A percentile compares a stretch with the other conserved stretches of the same genome.
Evolutionary conservation across 345 rosid species (phyloP).

Genomic region (Populus euphratica): DNA sequence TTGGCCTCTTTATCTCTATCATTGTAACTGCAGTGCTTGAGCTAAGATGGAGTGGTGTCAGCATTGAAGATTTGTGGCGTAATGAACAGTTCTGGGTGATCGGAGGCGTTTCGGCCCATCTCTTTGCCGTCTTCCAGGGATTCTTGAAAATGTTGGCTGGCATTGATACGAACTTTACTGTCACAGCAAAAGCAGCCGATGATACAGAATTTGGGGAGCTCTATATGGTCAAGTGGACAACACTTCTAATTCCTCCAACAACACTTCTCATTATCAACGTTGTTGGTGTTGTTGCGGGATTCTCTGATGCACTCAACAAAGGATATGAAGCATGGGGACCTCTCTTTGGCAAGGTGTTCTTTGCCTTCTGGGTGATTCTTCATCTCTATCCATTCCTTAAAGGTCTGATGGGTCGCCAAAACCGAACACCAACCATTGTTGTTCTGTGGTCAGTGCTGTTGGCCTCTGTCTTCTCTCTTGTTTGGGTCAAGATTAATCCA

Average conservation of each 20-base stretch:
- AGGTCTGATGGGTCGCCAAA: conserved; percentile 99
- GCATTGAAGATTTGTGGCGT: conserved; percentile 93
- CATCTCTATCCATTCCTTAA: conserved; percentile 98
- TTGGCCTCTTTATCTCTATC: conserved; percentile 88
- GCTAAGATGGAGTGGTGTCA: conserved; percentile 92
- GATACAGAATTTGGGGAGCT: conserved; percentile 92
- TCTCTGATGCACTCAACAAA: conserved; percentile 94
- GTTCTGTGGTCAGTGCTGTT: conserved; percentile 88
- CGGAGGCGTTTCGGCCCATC: conserved; percentile 96
- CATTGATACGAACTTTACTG: conserved; percentile 92
- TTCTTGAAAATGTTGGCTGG: conserved; percentile 87
- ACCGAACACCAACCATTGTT: conserved; percentile 92
- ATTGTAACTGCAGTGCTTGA: conserved; percentile 80
- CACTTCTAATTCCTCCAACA: conserved; percentile 88
- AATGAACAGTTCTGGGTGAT: conserved; percentile 99
- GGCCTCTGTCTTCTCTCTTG: conserved; percentile 92
- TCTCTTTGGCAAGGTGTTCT: conserved; percentile 88
- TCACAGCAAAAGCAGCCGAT: conserved; percentile 87
- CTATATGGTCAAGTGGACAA: conserved; percentile 89
- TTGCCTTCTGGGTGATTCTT: conserved; percentile 92
- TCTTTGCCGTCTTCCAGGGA: conserved; percentile 96
- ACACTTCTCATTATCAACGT: conserved; percentile 74
- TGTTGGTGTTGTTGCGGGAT: conserved; percentile 98
- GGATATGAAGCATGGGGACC: conserved; percentile 99
- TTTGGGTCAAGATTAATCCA: conserved; percentile 93